A percentile compares a stretch with the other conserved stretches of the same genome.
phyloP scores from a whole-genome alignment of 75 land plant genomes.

The Azolla pinnata region DNA sequence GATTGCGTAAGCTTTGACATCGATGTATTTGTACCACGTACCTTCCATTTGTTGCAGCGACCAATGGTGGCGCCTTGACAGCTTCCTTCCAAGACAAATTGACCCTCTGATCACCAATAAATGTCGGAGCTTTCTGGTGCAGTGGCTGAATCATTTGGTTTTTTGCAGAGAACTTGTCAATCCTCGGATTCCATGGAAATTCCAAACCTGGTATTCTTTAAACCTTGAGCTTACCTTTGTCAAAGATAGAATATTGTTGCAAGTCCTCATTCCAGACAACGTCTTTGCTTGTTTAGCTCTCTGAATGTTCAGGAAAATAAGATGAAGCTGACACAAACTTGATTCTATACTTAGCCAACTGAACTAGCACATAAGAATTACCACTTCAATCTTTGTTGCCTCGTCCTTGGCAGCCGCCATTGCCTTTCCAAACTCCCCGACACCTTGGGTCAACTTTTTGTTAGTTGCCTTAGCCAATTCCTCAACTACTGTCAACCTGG shows the following conservation, averaged over 20 bases:
- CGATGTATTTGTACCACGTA: no score
- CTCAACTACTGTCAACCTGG: conserved; percentile 61
- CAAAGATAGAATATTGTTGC: conserved; percentile 87
- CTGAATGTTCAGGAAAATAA: conserved; percentile 33
- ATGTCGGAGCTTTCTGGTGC: conserved; percentile 69
- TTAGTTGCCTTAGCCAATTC: conserved; percentile 52
- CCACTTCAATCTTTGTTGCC: conserved; percentile 62
- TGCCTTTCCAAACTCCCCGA: conserved; percentile 78
- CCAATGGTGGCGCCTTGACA: conserved; percentile 35
- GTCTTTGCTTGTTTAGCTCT: conserved; percentile 63
- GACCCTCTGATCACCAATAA: conserved; percentile 66
- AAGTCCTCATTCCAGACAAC: conserved; percentile 48
- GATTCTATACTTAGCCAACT: not conserved
- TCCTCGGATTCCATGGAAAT: not conserved
- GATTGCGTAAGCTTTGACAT: conserved; percentile 1
- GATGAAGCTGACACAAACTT: conserved; percentile 1
- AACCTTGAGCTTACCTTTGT: conserved; percentile 43
- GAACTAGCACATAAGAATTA: conserved; percentile 4
- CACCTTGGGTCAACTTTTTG: conserved; percentile 89
- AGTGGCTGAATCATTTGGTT: conserved; percentile 46
- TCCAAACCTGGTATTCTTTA: not conserved
- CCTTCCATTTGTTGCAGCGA: conserved; percentile 20
- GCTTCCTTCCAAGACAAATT: conserved; percentile 83
- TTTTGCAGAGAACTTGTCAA: not conserved
- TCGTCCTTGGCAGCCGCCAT: conserved; percentile 78